phyloP scores from a whole-genome alignment of 208 protist genomes.

The Trypanosoma lewisi region DNA sequence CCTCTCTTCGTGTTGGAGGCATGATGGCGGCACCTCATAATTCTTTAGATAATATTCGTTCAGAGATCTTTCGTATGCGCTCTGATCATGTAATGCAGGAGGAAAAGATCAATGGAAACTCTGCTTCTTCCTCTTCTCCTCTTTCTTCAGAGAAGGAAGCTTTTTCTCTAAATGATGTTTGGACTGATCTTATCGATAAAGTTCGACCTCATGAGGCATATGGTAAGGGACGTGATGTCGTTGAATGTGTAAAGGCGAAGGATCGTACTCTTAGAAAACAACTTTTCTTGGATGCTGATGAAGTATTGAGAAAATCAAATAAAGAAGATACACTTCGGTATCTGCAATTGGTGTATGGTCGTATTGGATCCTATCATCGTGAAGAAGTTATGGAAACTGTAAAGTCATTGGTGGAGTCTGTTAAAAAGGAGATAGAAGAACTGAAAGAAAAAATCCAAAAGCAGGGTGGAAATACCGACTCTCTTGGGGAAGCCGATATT shows the following conservation, averaged over 20 bases:
- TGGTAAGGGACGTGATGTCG: conserved; percentile 53
- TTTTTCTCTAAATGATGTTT: conserved; percentile 8
- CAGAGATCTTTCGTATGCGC: conserved; percentile 35
- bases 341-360: conserved; percentile 46
- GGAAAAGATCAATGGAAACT: conserved; percentile 16
- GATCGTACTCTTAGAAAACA: conserved; percentile 28
- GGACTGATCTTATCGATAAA: conserved; percentile 16
- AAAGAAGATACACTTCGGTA: conserved; percentile 47
- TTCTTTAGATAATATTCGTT: conserved; percentile 64
- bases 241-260: conserved; percentile 38
- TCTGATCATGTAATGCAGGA: conserved; percentile 20
- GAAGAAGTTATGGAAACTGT: conserved; percentile 21
- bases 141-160: conserved; percentile 15
- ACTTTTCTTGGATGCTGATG: conserved; percentile 57
- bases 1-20: conserved; percentile 21
- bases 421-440: conserved; percentile 13
- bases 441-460: not conserved
- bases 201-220: conserved; percentile 45
- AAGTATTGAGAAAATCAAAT: conserved; percentile 53
- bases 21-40: conserved; percentile 52
- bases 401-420: conserved; percentile 10
- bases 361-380: conserved; percentile 25
- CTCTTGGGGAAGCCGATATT: not conserved
- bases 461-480: not conserved
- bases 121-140: too few relatives aligned